A percentile compares a stretch with the other conserved stretches of the same genome.
phyloP scores from a whole-genome alignment of 1,284 basidiomycete genomes.

The Cutaneotrichosporon cavernicola region DNA sequence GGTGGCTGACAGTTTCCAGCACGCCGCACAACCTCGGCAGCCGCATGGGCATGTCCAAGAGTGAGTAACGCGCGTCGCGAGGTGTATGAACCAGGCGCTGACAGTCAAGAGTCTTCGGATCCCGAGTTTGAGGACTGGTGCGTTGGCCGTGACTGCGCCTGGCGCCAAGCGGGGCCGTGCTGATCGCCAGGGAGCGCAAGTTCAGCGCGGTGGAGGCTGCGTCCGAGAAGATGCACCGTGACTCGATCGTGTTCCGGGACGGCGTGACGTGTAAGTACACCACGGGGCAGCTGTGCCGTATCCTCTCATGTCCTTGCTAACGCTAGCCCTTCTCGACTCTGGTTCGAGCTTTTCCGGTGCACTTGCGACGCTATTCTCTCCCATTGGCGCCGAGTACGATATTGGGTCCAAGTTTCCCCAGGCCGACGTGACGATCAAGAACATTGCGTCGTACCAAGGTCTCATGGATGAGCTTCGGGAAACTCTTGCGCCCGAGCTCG shows the following conservation, averaged over 20 bases:
- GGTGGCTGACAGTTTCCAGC: conserved; percentile 44
- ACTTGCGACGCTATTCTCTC: conserved; percentile 74
- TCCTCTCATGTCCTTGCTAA: no score
- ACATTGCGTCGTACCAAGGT: conserved; percentile 68
- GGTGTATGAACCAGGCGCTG: neutral
- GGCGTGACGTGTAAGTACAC: conserved; percentile 66
- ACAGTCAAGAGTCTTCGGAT: conserved; percentile 72
- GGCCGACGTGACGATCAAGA: conserved; percentile 72
- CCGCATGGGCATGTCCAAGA: conserved; percentile 86
- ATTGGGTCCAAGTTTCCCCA: conserved; percentile 75
- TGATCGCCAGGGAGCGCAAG: conserved; percentile 59
- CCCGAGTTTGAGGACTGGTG: conserved; percentile 66
- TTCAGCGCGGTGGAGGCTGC: conserved; percentile 76
- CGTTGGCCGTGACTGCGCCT: conserved; percentile 11
- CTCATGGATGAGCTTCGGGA: conserved; percentile 78
- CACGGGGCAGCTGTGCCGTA: neutral
- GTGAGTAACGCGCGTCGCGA: conserved; percentile 57
- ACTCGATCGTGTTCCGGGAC: conserved; percentile 83
- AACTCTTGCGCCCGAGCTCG: conserved; percentile 83
- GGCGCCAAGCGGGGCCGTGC: conserved; percentile 1
- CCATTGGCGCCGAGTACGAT: conserved; percentile 78
- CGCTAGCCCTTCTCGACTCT: conserved; percentile 72
- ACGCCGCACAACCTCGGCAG: conserved; percentile 83
- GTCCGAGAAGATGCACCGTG: conserved; percentile 86
- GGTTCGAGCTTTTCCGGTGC: conserved; percentile 74